phyloP scores from a whole-genome alignment of 2,329 filamentous ascomycete genomes.

The Cladosporium sp. region DNA sequence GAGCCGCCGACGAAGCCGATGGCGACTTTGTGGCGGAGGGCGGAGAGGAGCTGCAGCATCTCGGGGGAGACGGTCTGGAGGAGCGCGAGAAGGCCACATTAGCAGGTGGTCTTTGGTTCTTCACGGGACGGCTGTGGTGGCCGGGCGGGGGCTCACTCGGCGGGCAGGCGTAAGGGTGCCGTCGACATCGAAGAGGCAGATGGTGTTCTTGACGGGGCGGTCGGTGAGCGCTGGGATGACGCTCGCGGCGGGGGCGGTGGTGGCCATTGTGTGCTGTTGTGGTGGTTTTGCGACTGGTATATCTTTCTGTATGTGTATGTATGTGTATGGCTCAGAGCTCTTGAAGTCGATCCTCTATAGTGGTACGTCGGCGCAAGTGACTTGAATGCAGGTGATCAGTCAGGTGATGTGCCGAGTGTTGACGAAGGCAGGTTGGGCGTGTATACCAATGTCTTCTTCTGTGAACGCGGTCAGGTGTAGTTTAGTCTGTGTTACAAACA shows the following conservation, averaged over 20 bases:
- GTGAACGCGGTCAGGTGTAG: neutral
- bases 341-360: neutral
- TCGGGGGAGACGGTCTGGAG: constrained; percentile 63
- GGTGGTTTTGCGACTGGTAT: neutral
- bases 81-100: neutral
- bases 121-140: neutral
- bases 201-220: constrained; percentile 87
- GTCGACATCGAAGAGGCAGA: constrained; percentile 95
- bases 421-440: neutral
- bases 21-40: constrained; percentile 81
- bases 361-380: neutral
- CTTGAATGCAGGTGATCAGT: neutral
- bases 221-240: constrained; percentile 74
- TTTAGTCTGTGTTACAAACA: constrained; percentile 2
- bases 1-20: constrained; percentile 93
- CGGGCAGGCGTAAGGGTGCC: constrained; percentile 84
- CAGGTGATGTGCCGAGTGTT: neutral
- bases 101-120: neutral
- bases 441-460: constrained; percentile 2
- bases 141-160: constrained; percentile 54
- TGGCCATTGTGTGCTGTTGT: constrained; percentile 27
- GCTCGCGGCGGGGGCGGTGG: constrained; percentile 42
- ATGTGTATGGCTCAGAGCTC: neutral
- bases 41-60: constrained; percentile 77
- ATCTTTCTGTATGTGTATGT: constrained; percentile 2